A percentile compares a stretch with the other conserved stretches of the same genome.
Evolutionary conservation across 208 protist species (phyloP).

Genomic region (Leishmania amazonensis): DNA sequence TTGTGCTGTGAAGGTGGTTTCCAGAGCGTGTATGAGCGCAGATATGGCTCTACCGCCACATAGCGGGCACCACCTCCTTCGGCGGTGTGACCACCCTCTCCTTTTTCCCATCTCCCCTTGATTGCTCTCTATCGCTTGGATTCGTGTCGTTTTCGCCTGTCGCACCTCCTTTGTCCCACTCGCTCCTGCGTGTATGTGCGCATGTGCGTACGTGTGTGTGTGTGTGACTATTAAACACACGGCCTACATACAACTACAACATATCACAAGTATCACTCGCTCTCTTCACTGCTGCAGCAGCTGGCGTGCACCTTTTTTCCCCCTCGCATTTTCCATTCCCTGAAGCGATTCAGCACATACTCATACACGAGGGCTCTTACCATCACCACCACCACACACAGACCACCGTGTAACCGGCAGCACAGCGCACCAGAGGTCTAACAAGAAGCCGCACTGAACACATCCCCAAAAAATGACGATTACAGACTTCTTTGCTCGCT

Average conservation of each 20-base stretch:
- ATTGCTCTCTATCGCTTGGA: neutral
- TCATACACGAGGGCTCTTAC: neutral
- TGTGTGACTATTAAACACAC: neutral
- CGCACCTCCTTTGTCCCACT: neutral
- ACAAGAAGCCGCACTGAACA: neutral
- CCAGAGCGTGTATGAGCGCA: neutral
- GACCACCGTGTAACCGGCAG: neutral
- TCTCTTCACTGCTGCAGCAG: conserved; percentile 4
- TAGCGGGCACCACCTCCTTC: neutral
- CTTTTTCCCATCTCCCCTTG: neutral
- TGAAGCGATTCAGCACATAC: neutral
- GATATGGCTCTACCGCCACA: neutral
- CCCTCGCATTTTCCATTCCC: neutral
- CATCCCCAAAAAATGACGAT: conserved; percentile 14
- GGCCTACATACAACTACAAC: neutral
- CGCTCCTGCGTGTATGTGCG: neutral
- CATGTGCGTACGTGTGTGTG: neutral
- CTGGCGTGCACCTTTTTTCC: neutral
- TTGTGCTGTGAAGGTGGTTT: neutral
- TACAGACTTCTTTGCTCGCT: conserved; percentile 18
- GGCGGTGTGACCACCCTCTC: neutral
- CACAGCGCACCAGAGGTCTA: neutral
- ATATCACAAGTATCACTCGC: neutral
- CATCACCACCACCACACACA: neutral
- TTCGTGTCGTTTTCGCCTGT: neutral